Evolutionary conservation across 352 stramenopile genomes (phyloP).

Genomic region (Globisporangium splendens): DNA sequence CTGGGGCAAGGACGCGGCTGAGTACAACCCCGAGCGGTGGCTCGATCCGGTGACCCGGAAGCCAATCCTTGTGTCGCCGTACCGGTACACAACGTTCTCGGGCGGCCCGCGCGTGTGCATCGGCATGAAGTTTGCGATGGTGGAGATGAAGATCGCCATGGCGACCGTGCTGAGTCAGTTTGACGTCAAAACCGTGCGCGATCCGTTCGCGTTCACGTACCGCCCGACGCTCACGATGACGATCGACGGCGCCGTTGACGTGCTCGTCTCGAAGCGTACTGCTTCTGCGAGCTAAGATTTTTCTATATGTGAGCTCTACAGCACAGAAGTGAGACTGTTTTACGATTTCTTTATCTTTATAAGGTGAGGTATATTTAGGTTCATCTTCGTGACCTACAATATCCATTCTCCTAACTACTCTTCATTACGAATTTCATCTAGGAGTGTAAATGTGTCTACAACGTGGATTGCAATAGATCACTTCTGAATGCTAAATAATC

Average conservation of each 20-base stretch:
- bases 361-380: too few species aligned
- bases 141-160: conserved; percentile 42
- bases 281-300: too few species aligned
- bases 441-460: too few species aligned
- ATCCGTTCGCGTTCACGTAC: conserved; percentile 25
- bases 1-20: conserved; percentile 38
- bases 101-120: conserved; percentile 42
- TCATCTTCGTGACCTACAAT: too few species aligned
- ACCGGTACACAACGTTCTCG: conserved; percentile 45
- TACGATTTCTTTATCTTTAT: too few species aligned
- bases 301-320: too few species aligned
- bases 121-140: conserved; percentile 34
- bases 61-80: conserved; percentile 25
- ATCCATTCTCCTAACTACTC: too few species aligned
- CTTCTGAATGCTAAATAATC: too few species aligned
- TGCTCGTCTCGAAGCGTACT: not conserved
- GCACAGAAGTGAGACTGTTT: too few species aligned
- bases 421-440: too few species aligned
- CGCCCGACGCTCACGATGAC: conserved; percentile 21
- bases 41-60: conserved; percentile 28
- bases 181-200: conserved; percentile 18
- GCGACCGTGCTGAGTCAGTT: conserved; percentile 32
- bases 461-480: too few species aligned
- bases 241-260: conserved; percentile 21
- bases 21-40: conserved; percentile 52